These are phyloP conservation scores for Bolboschoenoplectus hybrid DNA, from an alignment of 202 grass and related monocot genomes.

Conservation along the genomic window DNA sequence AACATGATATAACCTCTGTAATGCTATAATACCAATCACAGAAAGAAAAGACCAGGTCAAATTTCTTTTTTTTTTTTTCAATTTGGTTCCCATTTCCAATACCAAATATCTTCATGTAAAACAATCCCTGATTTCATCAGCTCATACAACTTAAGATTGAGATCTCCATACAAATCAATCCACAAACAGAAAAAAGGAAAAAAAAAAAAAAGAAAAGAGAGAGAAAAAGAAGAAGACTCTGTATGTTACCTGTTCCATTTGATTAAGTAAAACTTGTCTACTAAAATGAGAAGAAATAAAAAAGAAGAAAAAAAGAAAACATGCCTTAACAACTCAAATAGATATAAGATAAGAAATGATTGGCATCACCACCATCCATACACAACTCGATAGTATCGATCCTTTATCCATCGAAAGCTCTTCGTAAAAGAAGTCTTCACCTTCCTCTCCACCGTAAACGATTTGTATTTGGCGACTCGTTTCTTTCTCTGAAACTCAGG, in stretches of 20 bases:
- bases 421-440: constrained; percentile 42
- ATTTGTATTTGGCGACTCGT: constrained; percentile 45
- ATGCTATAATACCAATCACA: not conserved
- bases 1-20: not conserved
- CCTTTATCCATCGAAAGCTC: constrained; percentile 54
- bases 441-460: constrained; percentile 45
- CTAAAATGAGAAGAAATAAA: not conserved
- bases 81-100: not conserved
- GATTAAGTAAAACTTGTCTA: not conserved
- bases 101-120: not conserved
- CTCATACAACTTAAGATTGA: not conserved
- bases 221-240: not conserved
- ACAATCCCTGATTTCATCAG: no score
- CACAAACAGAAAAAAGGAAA: not conserved
- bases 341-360: constrained; percentile 1
- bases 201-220: not conserved
- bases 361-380: constrained; percentile 43
- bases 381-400: constrained; percentile 41
- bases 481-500: constrained; percentile 54
- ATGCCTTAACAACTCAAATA: not conserved
- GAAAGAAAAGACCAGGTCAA: not conserved
- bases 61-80: not conserved
- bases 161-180: not conserved
- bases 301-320: not conserved
- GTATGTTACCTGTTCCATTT: not conserved